These are phyloP conservation scores for Spathaspora girioi DNA, from an alignment of 805 yeast genomes.

Conservation along the genomic window DNA sequence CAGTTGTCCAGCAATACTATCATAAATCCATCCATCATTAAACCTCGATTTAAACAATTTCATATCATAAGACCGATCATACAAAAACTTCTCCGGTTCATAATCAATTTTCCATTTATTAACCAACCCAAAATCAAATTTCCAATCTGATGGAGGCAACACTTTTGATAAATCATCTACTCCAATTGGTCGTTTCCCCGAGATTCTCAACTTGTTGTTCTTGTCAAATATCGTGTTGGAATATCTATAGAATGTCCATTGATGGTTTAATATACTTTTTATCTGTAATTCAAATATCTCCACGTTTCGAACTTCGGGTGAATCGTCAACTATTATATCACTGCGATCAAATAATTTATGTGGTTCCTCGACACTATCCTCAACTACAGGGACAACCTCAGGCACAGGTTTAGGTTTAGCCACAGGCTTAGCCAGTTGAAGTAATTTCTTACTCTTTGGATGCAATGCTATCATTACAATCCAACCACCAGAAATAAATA, in stretches of 20 bases:
- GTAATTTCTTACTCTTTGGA: conserved; percentile 44
- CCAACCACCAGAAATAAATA: conserved; percentile 63
- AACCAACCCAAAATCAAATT: conserved; percentile 49
- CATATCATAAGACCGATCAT: conserved; percentile 36
- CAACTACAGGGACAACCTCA: conserved; percentile 19
- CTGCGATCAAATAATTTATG: conserved; percentile 31
- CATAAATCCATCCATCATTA: conserved; percentile 48
- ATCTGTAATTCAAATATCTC: conserved; percentile 76
- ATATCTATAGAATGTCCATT: conserved; percentile 61
- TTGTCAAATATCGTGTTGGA: conserved; percentile 54
- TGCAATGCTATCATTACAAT: conserved; percentile 47
- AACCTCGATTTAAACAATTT: conserved; percentile 13
- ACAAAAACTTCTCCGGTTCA: conserved; percentile 50
- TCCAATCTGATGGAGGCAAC: conserved; percentile 71
- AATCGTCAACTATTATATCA: conserved; percentile 67
- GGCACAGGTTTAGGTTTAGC: conserved; percentile 8
- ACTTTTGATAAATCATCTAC: conserved; percentile 51
- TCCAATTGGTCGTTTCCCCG: conserved; percentile 63
- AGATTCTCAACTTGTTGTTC: conserved; percentile 34
- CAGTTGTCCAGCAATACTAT: conserved; percentile 16
- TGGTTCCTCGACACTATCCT: conserved; percentile 10
- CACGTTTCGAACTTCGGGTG: conserved; percentile 57
- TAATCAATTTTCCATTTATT: conserved; percentile 65
- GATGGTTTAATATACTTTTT: conserved; percentile 54
- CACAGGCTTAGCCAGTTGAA: conserved; percentile 4